Evolutionary conservation across 2,329 filamentous ascomycete species (phyloP).

Genomic region (Thyridium curvatum): DNA sequence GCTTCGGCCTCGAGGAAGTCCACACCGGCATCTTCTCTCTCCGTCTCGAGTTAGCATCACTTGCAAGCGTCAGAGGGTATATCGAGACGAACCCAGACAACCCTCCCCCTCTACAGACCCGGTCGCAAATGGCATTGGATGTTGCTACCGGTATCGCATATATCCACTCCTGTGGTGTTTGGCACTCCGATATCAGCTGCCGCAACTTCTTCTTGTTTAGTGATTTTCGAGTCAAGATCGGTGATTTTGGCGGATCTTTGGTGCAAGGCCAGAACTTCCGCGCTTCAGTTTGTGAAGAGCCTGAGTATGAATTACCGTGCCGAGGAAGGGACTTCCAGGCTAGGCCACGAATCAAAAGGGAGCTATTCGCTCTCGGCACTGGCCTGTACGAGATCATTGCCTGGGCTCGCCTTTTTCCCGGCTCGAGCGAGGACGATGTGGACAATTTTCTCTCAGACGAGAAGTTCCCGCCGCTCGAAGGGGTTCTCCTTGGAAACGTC

Average conservation of each 20-base stretch:
- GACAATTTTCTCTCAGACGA: too few species aligned
- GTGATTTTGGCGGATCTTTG: neutral
- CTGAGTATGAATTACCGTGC: neutral
- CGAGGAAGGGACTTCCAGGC: neutral
- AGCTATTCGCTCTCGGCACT: neutral
- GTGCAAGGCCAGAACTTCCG: neutral
- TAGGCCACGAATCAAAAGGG: neutral
- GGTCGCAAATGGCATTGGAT: neutral
- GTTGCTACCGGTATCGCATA: neutral
- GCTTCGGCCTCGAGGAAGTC: neutral
- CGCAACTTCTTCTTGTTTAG: neutral
- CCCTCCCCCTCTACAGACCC: neutral
- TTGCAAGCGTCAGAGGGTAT: neutral
- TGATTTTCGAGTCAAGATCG: neutral
- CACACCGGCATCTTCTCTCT: neutral
- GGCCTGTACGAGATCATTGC: neutral
- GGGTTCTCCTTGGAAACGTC: too few species aligned
- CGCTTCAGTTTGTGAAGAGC: neutral
- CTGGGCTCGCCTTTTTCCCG: neutral
- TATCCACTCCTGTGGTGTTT: neutral
- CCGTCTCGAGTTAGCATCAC: neutral
- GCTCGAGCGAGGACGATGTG: neutral
- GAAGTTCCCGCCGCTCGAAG: neutral
- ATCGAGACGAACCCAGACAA: neutral
- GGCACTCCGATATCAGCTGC: neutral